These are phyloP conservation scores for Murraya koenigii DNA, from an alignment of 345 rosid genomes.

Conservation along the genomic window DNA sequence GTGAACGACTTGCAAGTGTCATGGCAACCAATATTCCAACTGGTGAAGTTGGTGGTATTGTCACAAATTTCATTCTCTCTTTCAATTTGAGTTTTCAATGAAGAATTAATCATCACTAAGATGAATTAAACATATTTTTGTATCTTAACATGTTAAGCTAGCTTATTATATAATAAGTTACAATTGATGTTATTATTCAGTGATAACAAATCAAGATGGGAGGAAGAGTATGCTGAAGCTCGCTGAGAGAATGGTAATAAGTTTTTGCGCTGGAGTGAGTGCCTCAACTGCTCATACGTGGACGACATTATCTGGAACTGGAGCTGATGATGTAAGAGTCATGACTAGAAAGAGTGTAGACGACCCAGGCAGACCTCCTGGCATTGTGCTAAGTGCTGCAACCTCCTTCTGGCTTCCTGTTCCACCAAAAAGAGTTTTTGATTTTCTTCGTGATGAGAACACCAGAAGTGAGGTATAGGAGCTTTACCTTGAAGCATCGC, in stretches of 20 bases:
- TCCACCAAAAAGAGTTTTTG: constrained; percentile 59
- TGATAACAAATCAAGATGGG: constrained; percentile 62
- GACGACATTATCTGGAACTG: constrained; percentile 60
- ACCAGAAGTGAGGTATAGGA: constrained; percentile 59
- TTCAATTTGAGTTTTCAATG: not conserved
- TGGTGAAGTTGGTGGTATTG: constrained; percentile 51
- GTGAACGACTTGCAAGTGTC: constrained; percentile 76
- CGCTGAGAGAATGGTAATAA: constrained; percentile 74
- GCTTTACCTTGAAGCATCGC: too few relatives aligned
- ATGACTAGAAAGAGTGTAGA: constrained; percentile 72
- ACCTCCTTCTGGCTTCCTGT: constrained; percentile 96
- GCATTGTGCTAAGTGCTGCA: constrained; percentile 77
- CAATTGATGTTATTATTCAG: constrained; percentile 27
- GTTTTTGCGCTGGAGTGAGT: constrained; percentile 76
- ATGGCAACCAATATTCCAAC: constrained; percentile 55
- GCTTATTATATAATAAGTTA: too few relatives aligned
- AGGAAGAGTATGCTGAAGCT: constrained; percentile 72
- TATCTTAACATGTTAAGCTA: not conserved
- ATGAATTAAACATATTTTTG: not conserved
- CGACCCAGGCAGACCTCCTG: constrained; percentile 89
- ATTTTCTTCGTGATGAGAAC: constrained; percentile 79
- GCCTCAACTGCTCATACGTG: constrained; percentile 70
- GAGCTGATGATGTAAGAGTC: constrained; percentile 70
- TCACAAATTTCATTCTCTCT: not conserved
- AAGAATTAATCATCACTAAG: not conserved